Base-by-base conservation (phyloP, 2,329 filamentous ascomycete genomes). In the Colletotrichum ledebouriae region DNA sequence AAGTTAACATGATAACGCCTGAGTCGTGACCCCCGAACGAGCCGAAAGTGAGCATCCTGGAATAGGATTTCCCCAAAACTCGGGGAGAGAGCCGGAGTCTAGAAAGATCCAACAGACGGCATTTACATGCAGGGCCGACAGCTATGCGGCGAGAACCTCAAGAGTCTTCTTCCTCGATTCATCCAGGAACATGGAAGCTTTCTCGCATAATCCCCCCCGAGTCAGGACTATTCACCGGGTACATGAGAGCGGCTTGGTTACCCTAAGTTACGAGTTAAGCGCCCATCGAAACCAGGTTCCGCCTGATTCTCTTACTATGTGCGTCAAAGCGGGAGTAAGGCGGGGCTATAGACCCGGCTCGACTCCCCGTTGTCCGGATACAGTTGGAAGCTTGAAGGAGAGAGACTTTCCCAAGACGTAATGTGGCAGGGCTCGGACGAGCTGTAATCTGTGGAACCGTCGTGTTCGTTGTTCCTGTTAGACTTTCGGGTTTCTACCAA, bases 51-150 rank as follows among this genome's bases (percentile, higher is more conserved):
- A 63, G 37, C 20, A 58, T 41, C 33, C 7, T 17, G 15, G 22
- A 50, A 46, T 46, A 57, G 46, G 49, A 50, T 62, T 57, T 62
- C 49, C 63, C 42, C 22, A 57, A 17, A 42, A n/a, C 9, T 25
- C 44, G 61, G n/a, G 29, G 17, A 17, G 41, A n/a, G 13, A 11
- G 29, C 34, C 58, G 41, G 13, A 37, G 22, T 53, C 59, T 11
- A 44, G 29, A 3, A 56, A 13, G 3, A 1, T 17, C 33, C 64
- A 59, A 29, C 15, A 29, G 44, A 49, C n/a, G 22, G 25, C 22
- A 3, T 39, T 20, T 47, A 65, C 56, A 29, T 49, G 47, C 29
- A 29, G 29, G 29, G 6, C 22, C 17, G 25, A 52, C 56, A 39
- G 37, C 37, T 37, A 12, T 44, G 7, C 52, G 37, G 33, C 15